Conservation (phyloP, 495 filamentous ascomycete genomes). For the Penicillium herquei region DNA sequence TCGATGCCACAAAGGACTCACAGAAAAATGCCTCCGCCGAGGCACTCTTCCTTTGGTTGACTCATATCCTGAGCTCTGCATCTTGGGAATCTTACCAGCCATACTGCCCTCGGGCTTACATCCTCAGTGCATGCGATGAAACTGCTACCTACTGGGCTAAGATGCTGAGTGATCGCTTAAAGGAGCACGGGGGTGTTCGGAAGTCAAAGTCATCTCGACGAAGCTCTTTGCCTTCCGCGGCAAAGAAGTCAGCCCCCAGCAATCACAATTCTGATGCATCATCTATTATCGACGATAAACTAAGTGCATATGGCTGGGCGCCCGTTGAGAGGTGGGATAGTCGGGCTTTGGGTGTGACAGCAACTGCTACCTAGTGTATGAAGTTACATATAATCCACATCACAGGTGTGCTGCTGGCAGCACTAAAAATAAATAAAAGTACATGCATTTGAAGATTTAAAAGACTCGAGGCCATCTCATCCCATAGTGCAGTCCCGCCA, state of each 20-base stretch:
- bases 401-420: slow-evolving; percentile 20
- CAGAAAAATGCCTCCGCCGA: slow-evolving; percentile 25
- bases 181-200: slow-evolving; percentile 1
- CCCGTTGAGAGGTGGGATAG: slow-evolving; percentile 33
- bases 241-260: neutral
- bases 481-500: slow-evolving; percentile 3
- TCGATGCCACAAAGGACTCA: slow-evolving; percentile 14
- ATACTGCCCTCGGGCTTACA: slow-evolving; percentile 33
- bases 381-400: slow-evolving; percentile 6
- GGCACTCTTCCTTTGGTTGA: slow-evolving; percentile 40
- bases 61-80: slow-evolving; percentile 37
- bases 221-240: neutral
- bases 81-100: slow-evolving; percentile 29
- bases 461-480: too few species aligned
- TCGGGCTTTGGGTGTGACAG: slow-evolving; percentile 34
- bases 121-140: slow-evolving; percentile 32
- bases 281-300: slow-evolving; percentile 13
- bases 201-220: neutral
- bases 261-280: neutral
- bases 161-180: slow-evolving; percentile 21
- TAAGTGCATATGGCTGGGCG: slow-evolving; percentile 36
- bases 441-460: too few species aligned
- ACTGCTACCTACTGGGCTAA: slow-evolving; percentile 34
- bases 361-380: slow-evolving; percentile 6
- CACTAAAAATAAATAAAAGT: slow-evolving; percentile 1